Conservation (phyloP, 2,329 filamentous ascomycete genomes). For the Penicillium sp. region DNA sequence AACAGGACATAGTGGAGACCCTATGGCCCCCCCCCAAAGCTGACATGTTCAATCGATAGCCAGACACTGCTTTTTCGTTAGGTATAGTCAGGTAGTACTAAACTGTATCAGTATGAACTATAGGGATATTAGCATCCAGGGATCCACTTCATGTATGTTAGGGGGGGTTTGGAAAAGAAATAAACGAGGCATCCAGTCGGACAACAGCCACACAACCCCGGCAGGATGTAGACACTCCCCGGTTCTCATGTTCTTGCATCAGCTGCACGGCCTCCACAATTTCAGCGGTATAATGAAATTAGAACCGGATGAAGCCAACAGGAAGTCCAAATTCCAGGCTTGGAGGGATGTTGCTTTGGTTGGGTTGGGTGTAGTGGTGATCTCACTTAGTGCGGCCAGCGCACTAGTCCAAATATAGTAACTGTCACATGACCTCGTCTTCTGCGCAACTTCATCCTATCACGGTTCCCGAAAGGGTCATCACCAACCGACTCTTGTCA, state of each 20-base stretch:
- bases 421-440: constrained; percentile 19
- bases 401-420: constrained; percentile 18
- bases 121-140: background rate
- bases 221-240: background rate
- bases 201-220: constrained; percentile 1
- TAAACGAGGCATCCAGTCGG: constrained; percentile 10
- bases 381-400: background rate
- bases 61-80: constrained; percentile 7
- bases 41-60: constrained; percentile 25
- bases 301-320: background rate
- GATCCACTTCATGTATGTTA: constrained; percentile 3
- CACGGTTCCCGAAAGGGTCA: constrained; percentile 29
- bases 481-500: constrained; percentile 30
- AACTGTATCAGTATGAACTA: background rate
- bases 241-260: background rate
- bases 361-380: background rate
- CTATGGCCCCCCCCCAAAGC: constrained; percentile 4
- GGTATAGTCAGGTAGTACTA: background rate
- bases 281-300: background rate
- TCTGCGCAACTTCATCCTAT: constrained; percentile 25
- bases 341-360: background rate
- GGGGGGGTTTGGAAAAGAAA: constrained; percentile 4
- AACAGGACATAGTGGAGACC: constrained; percentile 15
- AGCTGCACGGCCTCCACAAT: background rate
- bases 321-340: background rate